Evolutionary conservation across 768 basidiomycete species (phyloP), one percentile per base, ranked within the genome.

Genomic region (Lactarius tabidus): DNA sequence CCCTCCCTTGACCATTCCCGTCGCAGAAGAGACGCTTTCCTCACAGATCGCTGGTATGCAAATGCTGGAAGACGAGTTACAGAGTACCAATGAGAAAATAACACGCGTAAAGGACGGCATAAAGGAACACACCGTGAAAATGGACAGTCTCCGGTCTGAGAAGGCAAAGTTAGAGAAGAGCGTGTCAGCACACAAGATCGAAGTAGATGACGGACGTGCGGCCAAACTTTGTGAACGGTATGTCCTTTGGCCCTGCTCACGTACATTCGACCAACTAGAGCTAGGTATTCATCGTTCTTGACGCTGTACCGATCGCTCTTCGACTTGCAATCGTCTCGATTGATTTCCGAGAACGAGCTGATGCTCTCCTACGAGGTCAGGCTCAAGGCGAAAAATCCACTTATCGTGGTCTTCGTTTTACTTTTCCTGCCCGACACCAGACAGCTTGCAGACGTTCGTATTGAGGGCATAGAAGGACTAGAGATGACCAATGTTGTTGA

Each of bases 41-140:
- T 82, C 82, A 14, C 93, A 95, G 69, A 85, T 90, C n/a, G 80
- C 78, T 10, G 84, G 91, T 72, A 91, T 95, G 86, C 88, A 93
- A 71, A 76, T 75, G n/a, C 77, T 91, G 48, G 86, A 84, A 57
- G 90, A 91, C 57, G 80, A 87, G 63, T 79, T 88, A 8, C 83
- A 87, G 62, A 72, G 73, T 14, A 72, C 85, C 28, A 84, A 86
- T 57, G 78, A 78, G 57, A 77, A 76, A 39, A 79, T 86, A 39
- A 80, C 81, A 28, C 75, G 76, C 6, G 78, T 85, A 20, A 90
- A 87, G 70, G 86, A 85, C 18, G 77, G 78, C 31, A 78, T 92
- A 45, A 93, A 90, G 73, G 75, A 74, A 1, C 81, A 79, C 43
- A 79, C 81, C 38, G 70, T 79, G 15, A 83, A 85, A 51, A 73